Evolutionary conservation across 139 green algal genomes (phyloP).

Genomic region (Micractinium sp.): DNA sequence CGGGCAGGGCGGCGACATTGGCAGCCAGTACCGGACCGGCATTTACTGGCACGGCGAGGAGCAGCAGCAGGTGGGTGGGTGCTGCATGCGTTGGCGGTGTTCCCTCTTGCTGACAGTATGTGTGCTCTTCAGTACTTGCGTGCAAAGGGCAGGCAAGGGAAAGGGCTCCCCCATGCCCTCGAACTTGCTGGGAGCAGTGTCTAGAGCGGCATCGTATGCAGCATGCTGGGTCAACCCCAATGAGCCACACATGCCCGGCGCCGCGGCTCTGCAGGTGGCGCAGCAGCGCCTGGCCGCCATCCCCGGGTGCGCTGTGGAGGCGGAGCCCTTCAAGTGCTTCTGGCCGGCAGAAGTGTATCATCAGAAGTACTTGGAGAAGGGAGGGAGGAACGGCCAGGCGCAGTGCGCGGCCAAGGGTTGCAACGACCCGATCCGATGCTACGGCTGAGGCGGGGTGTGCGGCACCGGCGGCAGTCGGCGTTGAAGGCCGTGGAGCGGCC

Average conservation of each 20-base stretch:
- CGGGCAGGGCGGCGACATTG: constrained; percentile 26
- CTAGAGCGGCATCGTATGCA: too few relatives aligned
- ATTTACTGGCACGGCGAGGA: constrained; percentile 26
- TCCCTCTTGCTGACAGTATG: too few relatives aligned
- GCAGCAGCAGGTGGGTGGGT: constrained; percentile 14
- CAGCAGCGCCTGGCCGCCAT: constrained; percentile 55
- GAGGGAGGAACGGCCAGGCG: constrained; percentile 55
- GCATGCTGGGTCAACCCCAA: too few relatives aligned
- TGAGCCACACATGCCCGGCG: too few relatives aligned
- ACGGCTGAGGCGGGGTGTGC: constrained; percentile 43
- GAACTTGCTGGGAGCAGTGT: too few relatives aligned
- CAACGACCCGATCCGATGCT: constrained; percentile 70
- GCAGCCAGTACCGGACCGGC: constrained; percentile 33
- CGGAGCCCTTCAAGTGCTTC: constrained; percentile 40
- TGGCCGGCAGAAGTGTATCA: constrained; percentile 32
- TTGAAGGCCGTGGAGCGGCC: too few relatives aligned
- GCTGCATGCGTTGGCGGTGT: too few relatives aligned
- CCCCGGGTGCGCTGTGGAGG: constrained; percentile 72
- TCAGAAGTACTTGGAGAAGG: constrained; percentile 68
- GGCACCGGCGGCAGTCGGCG: too few relatives aligned
- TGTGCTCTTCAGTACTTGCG: too few relatives aligned
- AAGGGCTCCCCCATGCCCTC: too few relatives aligned
- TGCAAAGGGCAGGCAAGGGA: too few relatives aligned
- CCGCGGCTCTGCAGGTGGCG: constrained; percentile 3
- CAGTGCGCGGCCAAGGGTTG: constrained; percentile 77